Evolutionary conservation across 2,329 filamentous ascomycete species (phyloP).

Genomic region (Shiraia bambusicola): DNA sequence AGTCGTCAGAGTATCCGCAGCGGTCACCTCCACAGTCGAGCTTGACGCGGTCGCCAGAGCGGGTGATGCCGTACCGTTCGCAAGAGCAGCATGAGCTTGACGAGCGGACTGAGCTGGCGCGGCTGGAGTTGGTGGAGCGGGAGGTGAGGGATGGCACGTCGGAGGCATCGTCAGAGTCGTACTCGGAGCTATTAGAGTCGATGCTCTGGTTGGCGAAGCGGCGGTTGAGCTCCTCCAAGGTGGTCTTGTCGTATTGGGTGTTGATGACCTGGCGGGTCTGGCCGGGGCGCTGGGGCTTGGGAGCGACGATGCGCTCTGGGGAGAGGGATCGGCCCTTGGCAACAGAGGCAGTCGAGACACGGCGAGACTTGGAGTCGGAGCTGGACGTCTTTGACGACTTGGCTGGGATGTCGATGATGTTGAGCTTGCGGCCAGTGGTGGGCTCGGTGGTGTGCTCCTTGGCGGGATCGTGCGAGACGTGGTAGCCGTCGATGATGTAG

Average conservation of each 20-base stretch:
- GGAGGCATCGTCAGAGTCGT: constrained; percentile 63
- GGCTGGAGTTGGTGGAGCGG: constrained; percentile 69
- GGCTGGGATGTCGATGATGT: constrained; percentile 88
- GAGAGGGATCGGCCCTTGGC: constrained; percentile 87
- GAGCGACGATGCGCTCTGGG: constrained; percentile 84
- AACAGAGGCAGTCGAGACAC: constrained; percentile 63
- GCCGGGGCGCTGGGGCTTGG: constrained; percentile 84
- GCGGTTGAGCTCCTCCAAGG: constrained; percentile 75
- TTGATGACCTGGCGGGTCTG: constrained; percentile 86
- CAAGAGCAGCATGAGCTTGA: constrained; percentile 72
- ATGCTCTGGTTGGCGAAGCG: constrained; percentile 73
- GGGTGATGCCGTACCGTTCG: constrained; percentile 95
- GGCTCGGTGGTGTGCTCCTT: constrained; percentile 88
- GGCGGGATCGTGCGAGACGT: constrained; percentile 93
- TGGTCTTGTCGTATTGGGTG: constrained; percentile 73
- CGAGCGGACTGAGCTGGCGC: constrained; percentile 63
- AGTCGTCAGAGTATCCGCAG: constrained; percentile 78
- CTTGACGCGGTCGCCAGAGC: constrained; percentile 89
- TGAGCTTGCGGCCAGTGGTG: constrained; percentile 93
- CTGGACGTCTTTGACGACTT: constrained; percentile 47
- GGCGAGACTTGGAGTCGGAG: constrained; percentile 49
- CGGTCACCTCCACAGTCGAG: constrained; percentile 89
- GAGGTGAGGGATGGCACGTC: constrained; percentile 70
- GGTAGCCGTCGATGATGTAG: constrained; percentile 99
- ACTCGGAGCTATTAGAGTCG: constrained; percentile 55